Evolutionary conservation across 352 stramenopile genomes (phyloP), one percentile per base, ranked within the genome.

Genomic region (Pythium biforme): DNA sequence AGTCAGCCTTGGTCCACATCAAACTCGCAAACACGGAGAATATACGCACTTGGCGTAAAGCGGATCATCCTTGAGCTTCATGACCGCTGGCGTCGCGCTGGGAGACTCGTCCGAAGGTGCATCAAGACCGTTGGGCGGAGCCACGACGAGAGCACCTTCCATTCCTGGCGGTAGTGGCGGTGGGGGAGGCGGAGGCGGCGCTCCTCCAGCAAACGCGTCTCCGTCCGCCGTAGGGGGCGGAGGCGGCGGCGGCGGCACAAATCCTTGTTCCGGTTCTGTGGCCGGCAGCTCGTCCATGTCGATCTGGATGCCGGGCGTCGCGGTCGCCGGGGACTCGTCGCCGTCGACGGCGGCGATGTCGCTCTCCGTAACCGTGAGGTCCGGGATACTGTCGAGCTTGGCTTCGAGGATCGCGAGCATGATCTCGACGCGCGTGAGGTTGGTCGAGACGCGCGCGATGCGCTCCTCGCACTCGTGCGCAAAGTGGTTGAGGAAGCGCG

Each of bases 401-500:
- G 87, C 83, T 62, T 95, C 87, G 6, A 95, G 71, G 62, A 95
- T 90, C 25, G 80, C 81, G 33, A 95, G 70, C 58, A 90, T 67
- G 61, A 94, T 91, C 72, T 95, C 87, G 20, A 95, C 81, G 45
- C 82, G 76, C 49, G 83, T 92, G 55, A 95, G 76, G 56, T 83
- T 88, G 31, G 74, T 76, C 23, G 83, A 89, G 37, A 94, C 83
- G 51, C 68, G 73, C 41, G 74, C 59, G 51, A 95, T 86, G 27
- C 85, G 83, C 55, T 92, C 83, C 65, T 95, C 87, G 74, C 83
- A 93, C 55, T 92, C 79, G 69, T 86, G 68, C 23, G 82, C 80
- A 64, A 95, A 94, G 62, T 92, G 82, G 67, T 95, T 95, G 48
- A 95, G 70, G 70, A 95, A 95, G 20, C 82, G 77, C 64, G 83